Evolutionary conservation across 2,329 filamentous ascomycete species (phyloP).

Genomic region (Pestalotiopsis sp.): DNA sequence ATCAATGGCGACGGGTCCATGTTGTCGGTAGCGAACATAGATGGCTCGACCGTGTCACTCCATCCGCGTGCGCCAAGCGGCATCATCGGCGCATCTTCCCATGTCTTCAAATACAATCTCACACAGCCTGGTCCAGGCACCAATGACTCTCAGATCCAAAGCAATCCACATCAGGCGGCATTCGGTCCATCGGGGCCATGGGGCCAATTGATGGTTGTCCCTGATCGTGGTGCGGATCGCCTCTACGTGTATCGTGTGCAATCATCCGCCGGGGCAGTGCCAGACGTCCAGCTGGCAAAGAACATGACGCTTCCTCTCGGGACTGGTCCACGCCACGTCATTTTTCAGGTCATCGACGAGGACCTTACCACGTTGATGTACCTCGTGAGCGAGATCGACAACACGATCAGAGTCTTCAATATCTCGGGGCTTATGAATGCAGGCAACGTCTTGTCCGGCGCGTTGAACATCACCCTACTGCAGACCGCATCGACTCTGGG

Average conservation of each 20-base stretch:
- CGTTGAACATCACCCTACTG: background rate
- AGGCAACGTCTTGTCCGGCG: background rate
- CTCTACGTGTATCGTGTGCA: background rate
- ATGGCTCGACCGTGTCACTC: background rate
- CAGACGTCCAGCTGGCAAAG: background rate
- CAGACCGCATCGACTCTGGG: background rate
- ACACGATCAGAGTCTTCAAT: background rate
- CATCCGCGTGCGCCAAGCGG: background rate
- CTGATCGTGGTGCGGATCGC: background rate
- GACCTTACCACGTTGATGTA: background rate
- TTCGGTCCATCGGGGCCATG: background rate
- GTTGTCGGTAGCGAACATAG: background rate
- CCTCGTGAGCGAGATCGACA: background rate
- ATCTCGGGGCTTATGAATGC: background rate
- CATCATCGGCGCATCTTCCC: background rate
- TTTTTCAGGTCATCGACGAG: background rate
- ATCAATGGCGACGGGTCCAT: background rate
- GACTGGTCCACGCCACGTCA: background rate
- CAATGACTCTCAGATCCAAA: slow-evolving; percentile 1
- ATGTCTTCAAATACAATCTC: background rate
- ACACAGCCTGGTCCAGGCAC: background rate
- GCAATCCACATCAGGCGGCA: background rate
- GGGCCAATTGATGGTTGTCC: background rate
- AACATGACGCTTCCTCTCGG: background rate
- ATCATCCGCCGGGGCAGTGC: background rate